phyloP scores from a whole-genome alignment of 192 early-diverging fungal genomes.

The Neocallimastix lanati region DNA sequence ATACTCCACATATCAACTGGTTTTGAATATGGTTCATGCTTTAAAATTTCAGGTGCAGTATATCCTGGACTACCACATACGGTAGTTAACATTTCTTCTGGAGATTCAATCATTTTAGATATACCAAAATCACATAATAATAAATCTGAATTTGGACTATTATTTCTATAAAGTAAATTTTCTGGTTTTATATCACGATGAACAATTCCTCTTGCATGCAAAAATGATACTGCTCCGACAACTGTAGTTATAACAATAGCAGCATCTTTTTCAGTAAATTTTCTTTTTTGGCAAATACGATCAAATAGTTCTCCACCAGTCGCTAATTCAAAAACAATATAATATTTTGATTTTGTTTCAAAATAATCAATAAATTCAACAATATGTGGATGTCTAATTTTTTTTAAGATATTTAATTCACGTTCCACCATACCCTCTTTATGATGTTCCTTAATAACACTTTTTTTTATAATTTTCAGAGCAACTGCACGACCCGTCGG shows the following conservation, averaged over 20 bases:
- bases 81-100: not conserved
- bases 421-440: conserved; percentile 2
- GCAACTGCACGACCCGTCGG: conserved; percentile 1
- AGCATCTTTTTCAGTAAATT: conserved; percentile 56
- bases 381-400: conserved; percentile 1
- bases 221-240: not conserved
- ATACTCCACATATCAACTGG: not conserved
- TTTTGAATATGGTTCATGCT: conserved; percentile 1
- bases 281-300: conserved; percentile 58
- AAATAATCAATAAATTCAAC: conserved; percentile 3
- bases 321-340: conserved; percentile 2
- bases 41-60: conserved; percentile 3
- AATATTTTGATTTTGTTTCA: conserved; percentile 4
- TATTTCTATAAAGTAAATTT: conserved; percentile 1
- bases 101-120: not conserved
- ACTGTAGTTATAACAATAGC: conserved; percentile 2
- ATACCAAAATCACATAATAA: conserved; percentile 3
- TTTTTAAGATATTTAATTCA: not conserved
- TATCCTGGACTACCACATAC: conserved; percentile 3
- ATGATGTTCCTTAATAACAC: not conserved
- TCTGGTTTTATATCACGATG: conserved; percentile 7
- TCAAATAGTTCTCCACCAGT: conserved; percentile 49
- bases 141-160: not conserved
- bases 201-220: not conserved
- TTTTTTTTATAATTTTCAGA: conserved; percentile 2